These are phyloP conservation scores for Macrophomina pseudophaseolina DNA, from an alignment of 2,329 filamentous ascomycete genomes.

Conservation along the genomic window DNA sequence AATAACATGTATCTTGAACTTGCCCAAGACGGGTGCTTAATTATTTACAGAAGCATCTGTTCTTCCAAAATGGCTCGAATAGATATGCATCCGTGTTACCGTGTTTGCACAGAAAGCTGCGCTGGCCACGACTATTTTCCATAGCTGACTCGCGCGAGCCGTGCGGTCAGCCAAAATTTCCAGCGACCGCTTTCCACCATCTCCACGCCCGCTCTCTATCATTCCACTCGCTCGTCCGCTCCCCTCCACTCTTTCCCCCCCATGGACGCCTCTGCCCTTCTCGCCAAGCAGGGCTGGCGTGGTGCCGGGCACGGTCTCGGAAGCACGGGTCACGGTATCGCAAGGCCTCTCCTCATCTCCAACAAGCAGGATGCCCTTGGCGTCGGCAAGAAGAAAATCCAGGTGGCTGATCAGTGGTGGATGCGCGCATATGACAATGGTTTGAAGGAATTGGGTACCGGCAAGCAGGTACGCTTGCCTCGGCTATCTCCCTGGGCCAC, in stretches of 20 bases:
- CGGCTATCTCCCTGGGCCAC: neutral
- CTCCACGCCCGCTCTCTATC: neutral
- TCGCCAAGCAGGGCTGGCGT: constrained; percentile 87
- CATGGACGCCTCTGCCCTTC: constrained; percentile 86
- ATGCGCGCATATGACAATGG: constrained; percentile 92
- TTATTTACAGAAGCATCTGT: too few relatives aligned
- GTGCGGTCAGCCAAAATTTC: constrained; percentile 25
- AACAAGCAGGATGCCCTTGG: constrained; percentile 82
- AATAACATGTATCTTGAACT: too few relatives aligned
- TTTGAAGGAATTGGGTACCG: constrained; percentile 73
- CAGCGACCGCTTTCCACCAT: neutral
- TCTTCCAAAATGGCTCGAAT: too few relatives aligned
- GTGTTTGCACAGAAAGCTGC: neutral
- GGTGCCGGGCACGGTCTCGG: constrained; percentile 89
- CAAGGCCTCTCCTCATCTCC: constrained; percentile 80
- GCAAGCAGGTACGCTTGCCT: constrained; percentile 56
- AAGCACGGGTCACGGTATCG: constrained; percentile 74
- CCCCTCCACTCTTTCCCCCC: neutral
- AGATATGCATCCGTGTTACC: neutral
- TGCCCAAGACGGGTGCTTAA: too few relatives aligned
- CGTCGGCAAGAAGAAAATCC: constrained; percentile 73
- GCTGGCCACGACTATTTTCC: neutral
- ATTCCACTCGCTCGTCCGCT: neutral
- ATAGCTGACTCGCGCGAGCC: neutral
- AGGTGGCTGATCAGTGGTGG: constrained; percentile 89